These are phyloP conservation scores for Geopyxis carbonaria DNA, from an alignment of 495 filamentous ascomycete species.

Conservation along the genomic window DNA sequence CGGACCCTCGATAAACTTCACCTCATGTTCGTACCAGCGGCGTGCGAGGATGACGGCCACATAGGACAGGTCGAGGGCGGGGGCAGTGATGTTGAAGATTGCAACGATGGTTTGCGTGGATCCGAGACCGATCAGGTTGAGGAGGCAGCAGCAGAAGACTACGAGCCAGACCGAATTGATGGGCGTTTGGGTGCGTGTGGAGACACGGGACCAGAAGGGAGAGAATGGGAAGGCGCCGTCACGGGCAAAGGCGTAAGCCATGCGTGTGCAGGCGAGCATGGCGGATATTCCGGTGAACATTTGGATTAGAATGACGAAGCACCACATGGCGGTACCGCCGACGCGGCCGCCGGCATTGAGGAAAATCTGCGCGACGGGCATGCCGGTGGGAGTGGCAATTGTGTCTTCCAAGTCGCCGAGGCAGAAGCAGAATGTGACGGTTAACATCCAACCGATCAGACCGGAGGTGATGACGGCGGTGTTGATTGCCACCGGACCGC, in stretches of 20 bases:
- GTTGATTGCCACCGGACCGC: conserved; percentile 47
- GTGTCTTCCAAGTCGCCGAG: conserved; percentile 46
- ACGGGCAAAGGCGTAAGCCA: conserved; percentile 56
- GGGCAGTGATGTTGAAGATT: conserved; percentile 56
- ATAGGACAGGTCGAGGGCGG: conserved; percentile 52
- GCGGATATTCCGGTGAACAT: conserved; percentile 57
- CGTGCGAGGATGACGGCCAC: conserved; percentile 51
- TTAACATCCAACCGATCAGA: conserved; percentile 46
- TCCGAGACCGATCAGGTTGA: conserved; percentile 53
- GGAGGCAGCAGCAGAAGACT: conserved; percentile 40
- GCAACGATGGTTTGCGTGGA: conserved; percentile 47
- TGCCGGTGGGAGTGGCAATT: conserved; percentile 43
- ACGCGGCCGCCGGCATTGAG: conserved; percentile 45
- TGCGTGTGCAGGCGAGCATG: conserved; percentile 52
- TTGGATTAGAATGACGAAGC: conserved; percentile 51
- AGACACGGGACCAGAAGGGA: conserved; percentile 41
- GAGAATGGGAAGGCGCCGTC: conserved; percentile 56
- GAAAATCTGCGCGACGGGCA: conserved; percentile 56
- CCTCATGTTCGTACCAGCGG: conserved; percentile 36
- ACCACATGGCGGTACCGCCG: conserved; percentile 51
- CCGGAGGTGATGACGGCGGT: conserved; percentile 50
- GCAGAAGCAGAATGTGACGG: conserved; percentile 52
- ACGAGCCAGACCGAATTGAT: conserved; percentile 58
- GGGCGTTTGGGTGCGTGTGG: conserved; percentile 41
- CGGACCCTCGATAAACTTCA: conserved; percentile 46